phyloP scores from a whole-genome alignment of 352 stramenopile genomes.

The Globisporangium iwayamae region DNA sequence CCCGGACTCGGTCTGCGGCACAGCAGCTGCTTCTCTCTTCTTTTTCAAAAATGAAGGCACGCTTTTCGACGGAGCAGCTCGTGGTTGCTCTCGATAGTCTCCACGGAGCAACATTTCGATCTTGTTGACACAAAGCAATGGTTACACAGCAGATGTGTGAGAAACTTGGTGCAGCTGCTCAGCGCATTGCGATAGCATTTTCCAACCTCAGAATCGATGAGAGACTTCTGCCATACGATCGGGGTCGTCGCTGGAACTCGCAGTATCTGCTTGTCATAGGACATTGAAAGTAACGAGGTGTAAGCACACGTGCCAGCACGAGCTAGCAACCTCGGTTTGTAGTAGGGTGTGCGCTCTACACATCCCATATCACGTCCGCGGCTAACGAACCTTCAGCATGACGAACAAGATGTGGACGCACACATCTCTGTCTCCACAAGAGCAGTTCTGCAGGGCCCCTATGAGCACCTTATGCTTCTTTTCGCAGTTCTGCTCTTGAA shows the following conservation, averaged over 20 bases:
- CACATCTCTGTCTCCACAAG: conserved; percentile 69
- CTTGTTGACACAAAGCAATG: conserved; percentile 14
- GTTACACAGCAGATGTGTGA: neutral
- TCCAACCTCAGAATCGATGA: conserved; percentile 75
- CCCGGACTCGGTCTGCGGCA: conserved; percentile 21
- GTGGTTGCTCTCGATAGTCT: conserved; percentile 46
- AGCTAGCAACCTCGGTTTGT: neutral
- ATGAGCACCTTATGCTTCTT: conserved; percentile 82
- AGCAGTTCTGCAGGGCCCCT: conserved; percentile 64
- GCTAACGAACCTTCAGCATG: conserved; percentile 64
- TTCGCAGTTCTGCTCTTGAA: conserved; percentile 70
- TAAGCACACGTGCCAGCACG: neutral
- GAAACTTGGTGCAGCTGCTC: neutral
- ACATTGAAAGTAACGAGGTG: neutral
- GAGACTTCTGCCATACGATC: conserved; percentile 82
- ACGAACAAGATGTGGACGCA: conserved; percentile 85
- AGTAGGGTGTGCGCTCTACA: neutral
- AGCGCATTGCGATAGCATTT: too few relatives aligned
- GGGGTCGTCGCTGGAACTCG: conserved; percentile 61
- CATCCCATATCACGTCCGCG: neutral
- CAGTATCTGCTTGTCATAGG: conserved; percentile 34
- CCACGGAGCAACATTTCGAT: conserved; percentile 63
- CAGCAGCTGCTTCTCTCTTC: conserved; percentile 17
- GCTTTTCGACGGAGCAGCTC: conserved; percentile 18
- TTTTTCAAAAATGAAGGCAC: conserved; percentile 43